Evolutionary conservation across 2,329 filamentous ascomycete genomes (phyloP), one percentile per base, ranked within the genome.

Genomic region (Diplodia mutila): DNA sequence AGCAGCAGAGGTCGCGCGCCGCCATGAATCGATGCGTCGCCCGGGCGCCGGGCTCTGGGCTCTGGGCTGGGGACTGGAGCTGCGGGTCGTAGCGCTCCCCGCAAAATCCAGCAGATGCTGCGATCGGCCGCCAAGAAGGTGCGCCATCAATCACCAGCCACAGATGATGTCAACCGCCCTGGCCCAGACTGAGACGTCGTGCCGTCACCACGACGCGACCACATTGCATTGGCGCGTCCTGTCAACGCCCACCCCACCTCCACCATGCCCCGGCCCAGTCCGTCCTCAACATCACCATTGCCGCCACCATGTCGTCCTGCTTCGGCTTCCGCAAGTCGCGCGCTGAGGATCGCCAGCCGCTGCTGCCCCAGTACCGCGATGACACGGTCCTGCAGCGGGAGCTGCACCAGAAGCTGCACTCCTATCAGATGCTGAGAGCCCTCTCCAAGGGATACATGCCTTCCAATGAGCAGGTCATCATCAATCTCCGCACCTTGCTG

Each of bases 361-460:
- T 97, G 67, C 88, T 97, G 59, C 91, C 93, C 68, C 90, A 89
- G 73, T 95, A 95, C 83, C 84, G 89, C 73, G 90, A 96, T 78
- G 92, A 95, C 74, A 97, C 94, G 0, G 81, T 84, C 37, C 82
- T 94, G 65, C 92, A 97, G 84, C 85, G 89, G 57, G 85, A 89
- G 73, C 85, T 97, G 68, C 92, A 94, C 75, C 89, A 94, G 78
- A 97, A 97, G 84, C 86, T 98, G 69, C 94, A 97, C 80, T 90
- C 90, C 29, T 97, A 97, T 76, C 93, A 97, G 83, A 97, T 97
- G 90, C 77, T 93, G 32, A 87, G 91, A 65, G 94, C 94, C 66
- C 78, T 97, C 11, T 87, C 87, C 1, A 87, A 92, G 74, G 94
- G 94, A 6, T 97, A 89, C 79, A 94, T 98, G 91, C 94, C 94